These are phyloP conservation scores for Hygrophorus russula DNA, from an alignment of 768 basidiomycete species.

Conservation along the genomic window DNA sequence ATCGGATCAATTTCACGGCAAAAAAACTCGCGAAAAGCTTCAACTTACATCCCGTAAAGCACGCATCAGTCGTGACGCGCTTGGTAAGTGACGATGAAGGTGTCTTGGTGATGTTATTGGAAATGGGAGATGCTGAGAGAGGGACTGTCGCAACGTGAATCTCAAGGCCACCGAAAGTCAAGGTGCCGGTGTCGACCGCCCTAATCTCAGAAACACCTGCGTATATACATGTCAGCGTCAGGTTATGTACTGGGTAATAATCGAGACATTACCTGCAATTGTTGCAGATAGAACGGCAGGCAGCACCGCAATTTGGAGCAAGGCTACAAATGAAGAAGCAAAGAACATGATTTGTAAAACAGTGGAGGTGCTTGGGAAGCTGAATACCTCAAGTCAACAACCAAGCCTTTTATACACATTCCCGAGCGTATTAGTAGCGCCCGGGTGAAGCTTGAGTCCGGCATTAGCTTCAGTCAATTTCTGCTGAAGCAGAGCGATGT, in stretches of 20 bases:
- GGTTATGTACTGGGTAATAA: not conserved
- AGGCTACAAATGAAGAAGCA: not conserved
- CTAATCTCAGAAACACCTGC: not conserved
- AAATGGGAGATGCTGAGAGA: not conserved
- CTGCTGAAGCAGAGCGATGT: too few species aligned
- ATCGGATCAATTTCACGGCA: not conserved
- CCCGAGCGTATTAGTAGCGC: too few species aligned
- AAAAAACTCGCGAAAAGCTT: not conserved
- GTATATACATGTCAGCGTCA: not conserved
- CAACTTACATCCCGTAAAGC: conserved; percentile 4
- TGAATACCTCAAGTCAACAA: too few species aligned
- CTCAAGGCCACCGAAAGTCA: conserved; percentile 1
- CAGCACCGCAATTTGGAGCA: not conserved
- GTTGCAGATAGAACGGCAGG: not conserved
- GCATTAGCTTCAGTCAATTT: too few species aligned
- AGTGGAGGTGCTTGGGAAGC: too few species aligned
- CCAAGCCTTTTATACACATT: too few species aligned
- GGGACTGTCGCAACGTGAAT: conserved; percentile 1
- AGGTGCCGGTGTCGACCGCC: not conserved
- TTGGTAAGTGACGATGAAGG: conserved; percentile 3
- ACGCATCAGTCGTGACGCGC: conserved; percentile 4
- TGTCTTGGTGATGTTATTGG: not conserved
- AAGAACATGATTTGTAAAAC: not conserved
- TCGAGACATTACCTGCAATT: not conserved
- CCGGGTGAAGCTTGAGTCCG: too few species aligned